Percentiles rank a stretch among this genome's conserved stretches.
These are phyloP conservation scores for Dipteronia dyeriana DNA, from an alignment of 345 rosid species.

Conservation along the genomic window DNA sequence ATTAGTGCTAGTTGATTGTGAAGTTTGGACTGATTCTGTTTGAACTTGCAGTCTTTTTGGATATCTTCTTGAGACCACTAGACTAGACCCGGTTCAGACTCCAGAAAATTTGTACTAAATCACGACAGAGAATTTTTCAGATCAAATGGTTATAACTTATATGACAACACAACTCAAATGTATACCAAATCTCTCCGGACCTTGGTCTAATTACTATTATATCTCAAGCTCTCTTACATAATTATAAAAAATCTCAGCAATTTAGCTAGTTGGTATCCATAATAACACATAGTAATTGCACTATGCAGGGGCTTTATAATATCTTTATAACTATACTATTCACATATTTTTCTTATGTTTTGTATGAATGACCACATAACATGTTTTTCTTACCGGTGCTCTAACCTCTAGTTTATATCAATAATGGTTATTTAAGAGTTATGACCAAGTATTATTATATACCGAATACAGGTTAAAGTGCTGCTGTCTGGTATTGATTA, in stretches of 20 bases:
- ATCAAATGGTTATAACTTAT: neutral
- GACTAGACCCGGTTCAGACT: neutral
- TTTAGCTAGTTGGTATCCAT: neutral
- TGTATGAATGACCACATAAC: no score
- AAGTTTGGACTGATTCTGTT: neutral
- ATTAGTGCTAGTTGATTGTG: neutral
- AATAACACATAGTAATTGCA: neutral
- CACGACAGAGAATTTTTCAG: neutral
- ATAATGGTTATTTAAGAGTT: neutral
- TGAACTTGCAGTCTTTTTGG: neutral
- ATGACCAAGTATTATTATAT: neutral
- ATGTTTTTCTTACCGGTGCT: no score
- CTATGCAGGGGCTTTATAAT: neutral
- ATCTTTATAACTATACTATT: neutral
- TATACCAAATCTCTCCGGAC: neutral
- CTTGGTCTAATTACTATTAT: neutral
- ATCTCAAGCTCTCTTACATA: neutral
- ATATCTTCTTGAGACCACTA: neutral
- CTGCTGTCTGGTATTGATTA: neutral
- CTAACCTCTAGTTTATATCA: neutral
- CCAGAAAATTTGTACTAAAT: neutral
- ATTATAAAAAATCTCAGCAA: neutral
- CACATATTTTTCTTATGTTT: no score
- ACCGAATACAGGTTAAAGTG: conserved; percentile 3
- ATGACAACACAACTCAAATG: neutral